Base-by-base conservation (phyloP, 768 basidiomycete species). In the Auricularia sp. region DNA sequence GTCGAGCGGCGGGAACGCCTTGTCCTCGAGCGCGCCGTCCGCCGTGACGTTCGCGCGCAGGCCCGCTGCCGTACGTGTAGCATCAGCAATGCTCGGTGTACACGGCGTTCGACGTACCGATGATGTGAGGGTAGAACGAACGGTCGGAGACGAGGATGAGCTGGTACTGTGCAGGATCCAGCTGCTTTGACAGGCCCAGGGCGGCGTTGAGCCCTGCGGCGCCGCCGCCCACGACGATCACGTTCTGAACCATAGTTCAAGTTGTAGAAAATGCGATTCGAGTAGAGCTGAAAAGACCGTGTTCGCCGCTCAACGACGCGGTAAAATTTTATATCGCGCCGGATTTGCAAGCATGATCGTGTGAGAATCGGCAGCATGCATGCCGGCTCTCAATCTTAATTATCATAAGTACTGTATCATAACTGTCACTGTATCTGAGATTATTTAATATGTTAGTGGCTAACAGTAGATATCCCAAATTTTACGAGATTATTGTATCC, bases 191-290 rank as follows among this genome's bases (percentile, higher is more conserved):
- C 10, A 45, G 42, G 3, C 6, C 14, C 16, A 47, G 29, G 13
- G 62, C 44, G 42, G 18, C 3, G 13, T 14, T 33, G 13, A 54
- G 21, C 62, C 67, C 87, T 1, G 78, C 80, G n/a, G 73, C 76
- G 62, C 84, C 87, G 35, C 83, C 88, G 54, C 85, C 84, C 62
- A 87, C 74, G 67, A 88, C 75, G 37, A 88, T 76, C 67, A 78
- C 71, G 65, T 73, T 76, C 64, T 72, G 47, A 18, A 51, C 63
- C 35, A 33, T 54, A 11, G 45, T 35, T 33, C 63, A 14, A 14
- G 39, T 42, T 42, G 39, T 2, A 29, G 29, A 29, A 29, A 29
- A 42, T 42, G 7, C 13, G 7, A 42, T 2, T 7, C 39, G 39
- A 8, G 39, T 0, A 42, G 39, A 14, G 39, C 39, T 8, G 39